These are phyloP conservation scores for Lasiodiplodia gonubiensis DNA, from an alignment of 2,329 filamentous ascomycete species.

Conservation along the genomic window DNA sequence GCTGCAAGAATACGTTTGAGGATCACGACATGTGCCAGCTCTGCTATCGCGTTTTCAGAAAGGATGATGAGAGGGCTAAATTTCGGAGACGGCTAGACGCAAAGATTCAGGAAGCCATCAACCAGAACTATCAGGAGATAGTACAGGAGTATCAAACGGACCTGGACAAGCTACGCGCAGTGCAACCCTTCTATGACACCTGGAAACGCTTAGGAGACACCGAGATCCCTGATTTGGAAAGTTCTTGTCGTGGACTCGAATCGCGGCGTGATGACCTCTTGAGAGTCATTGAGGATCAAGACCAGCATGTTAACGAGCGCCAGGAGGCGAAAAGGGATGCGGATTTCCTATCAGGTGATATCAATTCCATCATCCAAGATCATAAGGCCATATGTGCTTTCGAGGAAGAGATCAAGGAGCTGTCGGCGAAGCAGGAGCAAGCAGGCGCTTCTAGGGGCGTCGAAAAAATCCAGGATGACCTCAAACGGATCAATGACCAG, in stretches of 20 bases:
- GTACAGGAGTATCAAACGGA: slow-evolving; percentile 65
- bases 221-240: slow-evolving; percentile 73
- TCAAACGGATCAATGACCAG: slow-evolving; percentile 70
- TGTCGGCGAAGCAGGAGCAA: slow-evolving; percentile 76
- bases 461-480: slow-evolving; percentile 82
- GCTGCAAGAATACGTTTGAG: slow-evolving; percentile 69
- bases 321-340: slow-evolving; percentile 73
- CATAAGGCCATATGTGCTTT: slow-evolving; percentile 74
- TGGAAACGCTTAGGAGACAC: slow-evolving; percentile 69
- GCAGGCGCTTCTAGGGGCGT: slow-evolving; percentile 69
- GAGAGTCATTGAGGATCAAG: slow-evolving; percentile 64
- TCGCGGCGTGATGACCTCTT: slow-evolving; percentile 47
- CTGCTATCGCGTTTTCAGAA: slow-evolving; percentile 72
- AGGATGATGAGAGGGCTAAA: slow-evolving; percentile 63
- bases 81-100: slow-evolving; percentile 70
- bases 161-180: slow-evolving; percentile 63
- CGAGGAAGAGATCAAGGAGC: slow-evolving; percentile 73
- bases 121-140: slow-evolving; percentile 65
- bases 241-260: slow-evolving; percentile 63
- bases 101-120: slow-evolving; percentile 56
- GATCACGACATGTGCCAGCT: slow-evolving; percentile 76
- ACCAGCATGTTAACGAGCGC: slow-evolving; percentile 66
- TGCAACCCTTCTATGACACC: slow-evolving; percentile 69
- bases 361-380: slow-evolving; percentile 76
- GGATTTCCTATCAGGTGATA: slow-evolving; percentile 76